A percentile compares a stretch with the other conserved stretches of the same genome.
Evolutionary conservation across 306 rosid genomes (phyloP).

Genomic region (Lathyrus oleraceus): DNA sequence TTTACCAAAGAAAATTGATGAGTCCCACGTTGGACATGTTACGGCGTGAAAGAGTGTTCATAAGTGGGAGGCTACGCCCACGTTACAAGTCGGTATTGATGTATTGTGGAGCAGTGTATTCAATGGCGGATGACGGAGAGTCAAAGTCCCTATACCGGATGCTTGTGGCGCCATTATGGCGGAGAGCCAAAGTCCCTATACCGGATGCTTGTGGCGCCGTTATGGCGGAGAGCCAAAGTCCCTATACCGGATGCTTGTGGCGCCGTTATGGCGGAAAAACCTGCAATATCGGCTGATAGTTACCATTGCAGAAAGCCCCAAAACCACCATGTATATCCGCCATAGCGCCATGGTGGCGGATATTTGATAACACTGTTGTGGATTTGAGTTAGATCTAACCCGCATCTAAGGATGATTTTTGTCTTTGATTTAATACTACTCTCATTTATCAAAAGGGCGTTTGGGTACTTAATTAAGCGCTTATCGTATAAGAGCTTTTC

Average conservation of each 20-base stretch:
- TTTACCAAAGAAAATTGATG: constrained; percentile 8
- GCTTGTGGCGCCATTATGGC: no score
- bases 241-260: no score
- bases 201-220: no score
- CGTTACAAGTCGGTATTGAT: neutral
- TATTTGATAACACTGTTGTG: neutral
- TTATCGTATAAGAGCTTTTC: neutral
- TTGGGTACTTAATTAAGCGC: neutral
- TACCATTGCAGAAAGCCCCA: no score
- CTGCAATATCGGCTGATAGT: no score
- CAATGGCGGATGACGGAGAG: no score
- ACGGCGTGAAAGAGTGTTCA: constrained; percentile 1
- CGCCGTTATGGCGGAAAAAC: no score
- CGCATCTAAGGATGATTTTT: neutral
- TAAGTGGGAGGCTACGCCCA: neutral
- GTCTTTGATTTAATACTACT: constrained; percentile 29
- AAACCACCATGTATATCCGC: no score
- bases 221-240: no score
- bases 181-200: no score
- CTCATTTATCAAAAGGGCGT: neutral
- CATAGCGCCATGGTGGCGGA: no score
- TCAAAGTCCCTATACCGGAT: no score
- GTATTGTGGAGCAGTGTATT: neutral
- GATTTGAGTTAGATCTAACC: neutral
- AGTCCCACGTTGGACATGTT: neutral